Conservation (phyloP, 2,329 filamentous ascomycete genomes). For the Ophiosphaerella herpotricha region DNA sequence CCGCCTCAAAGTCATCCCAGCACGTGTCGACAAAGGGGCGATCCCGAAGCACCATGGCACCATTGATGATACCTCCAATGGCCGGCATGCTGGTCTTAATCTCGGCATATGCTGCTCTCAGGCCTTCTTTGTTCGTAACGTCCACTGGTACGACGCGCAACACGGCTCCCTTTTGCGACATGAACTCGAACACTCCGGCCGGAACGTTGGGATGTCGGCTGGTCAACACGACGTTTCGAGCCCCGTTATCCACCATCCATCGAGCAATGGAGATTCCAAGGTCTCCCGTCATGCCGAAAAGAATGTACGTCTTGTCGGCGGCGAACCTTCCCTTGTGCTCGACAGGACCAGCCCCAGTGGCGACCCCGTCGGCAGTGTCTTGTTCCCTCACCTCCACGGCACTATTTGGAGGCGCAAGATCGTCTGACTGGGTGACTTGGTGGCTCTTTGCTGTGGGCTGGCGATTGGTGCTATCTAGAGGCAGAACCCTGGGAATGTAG, state of each 20-base stretch:
- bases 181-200: background rate
- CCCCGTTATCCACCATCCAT: slow-evolving; percentile 26
- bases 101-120: too few species aligned
- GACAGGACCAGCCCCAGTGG: background rate
- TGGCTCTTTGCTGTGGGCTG: background rate
- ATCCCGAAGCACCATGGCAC: slow-evolving; percentile 20
- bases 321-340: background rate
- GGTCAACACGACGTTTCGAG: slow-evolving; percentile 33
- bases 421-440: too few species aligned
- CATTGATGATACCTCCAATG: slow-evolving; percentile 22
- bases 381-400: too few species aligned
- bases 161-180: slow-evolving; percentile 5
- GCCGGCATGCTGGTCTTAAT: background rate
- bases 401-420: too few species aligned
- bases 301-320: slow-evolving; percentile 17
- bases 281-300: slow-evolving; percentile 21
- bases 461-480: background rate
- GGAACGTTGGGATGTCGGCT: slow-evolving; percentile 46
- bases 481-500: slow-evolving; percentile 7
- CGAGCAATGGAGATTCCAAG: slow-evolving; percentile 16
- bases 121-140: background rate
- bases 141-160: slow-evolving; percentile 8
- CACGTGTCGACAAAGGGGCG: slow-evolving; percentile 10
- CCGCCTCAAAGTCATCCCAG: background rate
- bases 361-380: too few species aligned